Evolutionary conservation across 1,284 basidiomycete species (phyloP).

Genomic region (Porodaedalea pini): DNA sequence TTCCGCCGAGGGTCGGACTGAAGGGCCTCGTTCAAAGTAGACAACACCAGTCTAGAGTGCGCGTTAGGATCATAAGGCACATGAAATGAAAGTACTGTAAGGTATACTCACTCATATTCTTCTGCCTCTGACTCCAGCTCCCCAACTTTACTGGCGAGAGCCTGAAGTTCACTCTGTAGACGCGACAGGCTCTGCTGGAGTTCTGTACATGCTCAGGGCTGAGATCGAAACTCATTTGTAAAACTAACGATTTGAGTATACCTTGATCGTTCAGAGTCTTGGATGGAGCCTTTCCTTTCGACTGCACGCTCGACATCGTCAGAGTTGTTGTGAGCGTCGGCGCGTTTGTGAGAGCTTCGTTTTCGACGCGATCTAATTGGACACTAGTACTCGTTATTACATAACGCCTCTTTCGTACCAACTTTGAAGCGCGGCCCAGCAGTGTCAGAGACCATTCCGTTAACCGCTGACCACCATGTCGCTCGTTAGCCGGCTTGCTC

Average conservation of each 20-base stretch:
- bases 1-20: slow-evolving; percentile 82
- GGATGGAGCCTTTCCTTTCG: slow-evolving; percentile 40
- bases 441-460: background rate
- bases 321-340: slow-evolving; percentile 6
- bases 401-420: slow-evolving; percentile 7
- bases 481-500: slow-evolving; percentile 14
- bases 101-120: slow-evolving; percentile 68
- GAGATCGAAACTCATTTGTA: too few species aligned
- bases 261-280: slow-evolving; percentile 68
- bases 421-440: slow-evolving; percentile 6
- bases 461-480: slow-evolving; percentile 17
- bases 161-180: slow-evolving; percentile 81
- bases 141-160: slow-evolving; percentile 85
- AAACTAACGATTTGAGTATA: slow-evolving; percentile 43
- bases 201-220: too few species aligned
- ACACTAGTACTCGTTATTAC: slow-evolving; percentile 5
- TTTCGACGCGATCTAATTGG: slow-evolving; percentile 15
- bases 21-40: slow-evolving; percentile 78
- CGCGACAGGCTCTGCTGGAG: slow-evolving; percentile 73
- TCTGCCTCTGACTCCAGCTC: slow-evolving; percentile 93
- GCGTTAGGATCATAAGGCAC: slow-evolving; percentile 17
- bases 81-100: slow-evolving; percentile 7
- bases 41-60: slow-evolving; percentile 74
- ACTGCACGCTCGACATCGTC: slow-evolving; percentile 32
- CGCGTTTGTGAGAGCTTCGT: background rate